phyloP scores from a whole-genome alignment of 805 yeast species.

The Starmerella floricola region DNA sequence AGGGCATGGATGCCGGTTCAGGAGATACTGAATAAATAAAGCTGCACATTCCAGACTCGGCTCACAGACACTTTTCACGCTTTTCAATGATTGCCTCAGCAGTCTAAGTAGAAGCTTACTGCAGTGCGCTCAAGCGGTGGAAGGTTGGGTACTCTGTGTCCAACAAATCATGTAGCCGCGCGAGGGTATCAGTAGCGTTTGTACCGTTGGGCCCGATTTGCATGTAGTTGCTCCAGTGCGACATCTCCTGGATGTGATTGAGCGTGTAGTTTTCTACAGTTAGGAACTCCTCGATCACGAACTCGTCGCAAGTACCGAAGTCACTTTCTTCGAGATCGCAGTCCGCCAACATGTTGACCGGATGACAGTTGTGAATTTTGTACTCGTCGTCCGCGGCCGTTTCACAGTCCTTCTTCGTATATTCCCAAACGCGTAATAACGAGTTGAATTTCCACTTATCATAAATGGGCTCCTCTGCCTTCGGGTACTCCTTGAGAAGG shows the following conservation, averaged over 20 bases:
- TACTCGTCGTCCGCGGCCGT: not conserved
- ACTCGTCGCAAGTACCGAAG: slow-evolving; percentile 15
- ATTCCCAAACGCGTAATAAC: slow-evolving; percentile 12
- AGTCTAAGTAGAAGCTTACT: too few relatives aligned
- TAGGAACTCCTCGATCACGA: slow-evolving; percentile 12
- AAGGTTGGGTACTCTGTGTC: too few relatives aligned
- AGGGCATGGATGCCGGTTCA: not conserved
- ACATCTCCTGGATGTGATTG: slow-evolving; percentile 4
- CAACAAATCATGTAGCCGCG: too few relatives aligned
- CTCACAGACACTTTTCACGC: too few relatives aligned
- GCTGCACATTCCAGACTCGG: too few relatives aligned
- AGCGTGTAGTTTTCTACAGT: slow-evolving; percentile 5
- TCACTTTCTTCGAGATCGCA: slow-evolving; percentile 1
- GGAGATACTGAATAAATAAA: not conserved
- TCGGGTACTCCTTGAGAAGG: slow-evolving; percentile 31
- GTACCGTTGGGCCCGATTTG: too few relatives aligned
- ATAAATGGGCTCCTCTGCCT: slow-evolving; percentile 4
- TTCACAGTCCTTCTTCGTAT: not conserved
- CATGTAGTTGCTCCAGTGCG: slow-evolving; percentile 3
- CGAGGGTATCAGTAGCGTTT: too few relatives aligned
- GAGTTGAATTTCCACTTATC: slow-evolving; percentile 16
- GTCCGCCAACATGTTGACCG: not conserved
- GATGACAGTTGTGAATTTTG: not conserved
- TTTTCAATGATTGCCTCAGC: too few relatives aligned
- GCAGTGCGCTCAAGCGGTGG: too few relatives aligned